Evolutionary conservation across 352 stramenopile genomes (phyloP).

Genomic region (Globisporangium recalcitrans): DNA sequence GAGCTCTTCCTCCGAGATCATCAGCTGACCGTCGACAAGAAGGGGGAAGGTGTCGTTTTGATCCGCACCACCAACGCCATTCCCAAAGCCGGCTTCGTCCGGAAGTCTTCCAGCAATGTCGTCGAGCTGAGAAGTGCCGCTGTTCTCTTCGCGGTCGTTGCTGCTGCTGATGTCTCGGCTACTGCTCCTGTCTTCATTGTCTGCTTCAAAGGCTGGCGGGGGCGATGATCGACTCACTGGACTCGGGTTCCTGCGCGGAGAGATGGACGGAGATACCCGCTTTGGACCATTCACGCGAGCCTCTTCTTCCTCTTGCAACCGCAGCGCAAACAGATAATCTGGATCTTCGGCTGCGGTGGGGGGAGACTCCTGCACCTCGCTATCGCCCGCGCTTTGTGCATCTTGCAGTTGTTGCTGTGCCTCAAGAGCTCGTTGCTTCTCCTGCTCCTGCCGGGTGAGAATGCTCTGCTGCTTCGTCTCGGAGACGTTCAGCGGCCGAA

Average conservation of each 20-base stretch:
- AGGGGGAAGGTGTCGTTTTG: slow-evolving; percentile 33
- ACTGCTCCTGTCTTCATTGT: not conserved
- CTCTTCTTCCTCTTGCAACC: slow-evolving; percentile 78
- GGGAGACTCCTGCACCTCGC: not conserved
- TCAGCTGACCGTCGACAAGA: slow-evolving; percentile 45
- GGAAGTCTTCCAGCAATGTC: not conserved
- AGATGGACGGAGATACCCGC: slow-evolving; percentile 6
- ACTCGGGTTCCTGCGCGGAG: slow-evolving; percentile 18
- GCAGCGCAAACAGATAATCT: slow-evolving; percentile 69
- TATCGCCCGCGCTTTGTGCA: not conserved
- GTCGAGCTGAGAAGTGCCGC: slow-evolving; percentile 1
- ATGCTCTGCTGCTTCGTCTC: slow-evolving; percentile 70
- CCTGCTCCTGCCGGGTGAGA: slow-evolving; percentile 50
- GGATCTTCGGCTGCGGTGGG: slow-evolving; percentile 30
- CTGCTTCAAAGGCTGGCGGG: slow-evolving; percentile 6
- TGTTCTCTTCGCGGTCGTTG: slow-evolving; percentile 1
- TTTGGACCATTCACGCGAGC: slow-evolving; percentile 17
- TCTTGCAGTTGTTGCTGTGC: slow-evolving; percentile 11
- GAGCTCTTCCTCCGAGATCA: slow-evolving; percentile 58
- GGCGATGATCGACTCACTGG: slow-evolving; percentile 7
- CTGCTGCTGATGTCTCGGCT: not conserved
- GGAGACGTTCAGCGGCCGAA: slow-evolving; percentile 54
- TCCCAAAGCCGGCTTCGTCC: not conserved
- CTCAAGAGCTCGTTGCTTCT: slow-evolving; percentile 18
- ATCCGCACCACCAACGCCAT: slow-evolving; percentile 13